Conservation (phyloP, 352 stramenopile genomes). For the Pythium dissimile region DNA sequence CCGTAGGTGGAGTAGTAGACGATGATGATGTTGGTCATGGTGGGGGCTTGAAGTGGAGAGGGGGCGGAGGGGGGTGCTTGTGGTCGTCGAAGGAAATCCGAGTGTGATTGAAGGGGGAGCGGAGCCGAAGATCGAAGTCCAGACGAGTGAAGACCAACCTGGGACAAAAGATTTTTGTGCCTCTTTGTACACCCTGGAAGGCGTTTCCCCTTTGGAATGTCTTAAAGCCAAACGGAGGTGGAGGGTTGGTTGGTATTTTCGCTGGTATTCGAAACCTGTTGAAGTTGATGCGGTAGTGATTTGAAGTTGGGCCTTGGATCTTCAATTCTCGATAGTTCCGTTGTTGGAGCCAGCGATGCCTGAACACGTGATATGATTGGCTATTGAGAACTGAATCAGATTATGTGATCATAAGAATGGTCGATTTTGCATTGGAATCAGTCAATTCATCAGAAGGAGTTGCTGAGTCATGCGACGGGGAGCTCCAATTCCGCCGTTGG, state of each 20-base stretch:
- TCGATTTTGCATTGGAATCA: not conserved
- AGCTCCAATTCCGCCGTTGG: not conserved
- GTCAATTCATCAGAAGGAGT: no score
- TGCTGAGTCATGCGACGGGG: not conserved
- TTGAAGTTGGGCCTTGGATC: no score
- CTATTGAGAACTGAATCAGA: not conserved
- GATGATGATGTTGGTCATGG: no score
- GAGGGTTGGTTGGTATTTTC: no score
- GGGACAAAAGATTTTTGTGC: not conserved
- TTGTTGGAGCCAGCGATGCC: slow-evolving; percentile 1
- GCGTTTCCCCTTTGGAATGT: no score
- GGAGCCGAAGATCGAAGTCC: not conserved
- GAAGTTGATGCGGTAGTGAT: not conserved
- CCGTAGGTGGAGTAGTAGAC: slow-evolving; percentile 87
- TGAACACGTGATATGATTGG: not conserved
- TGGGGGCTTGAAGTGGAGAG: no score
- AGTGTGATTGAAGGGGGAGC: not conserved
- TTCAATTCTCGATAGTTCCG: not conserved
- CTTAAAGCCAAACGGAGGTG: no score
- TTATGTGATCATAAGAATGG: not conserved
- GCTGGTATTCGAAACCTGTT: not conserved
- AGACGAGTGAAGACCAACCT: not conserved
- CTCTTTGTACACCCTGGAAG: no score
- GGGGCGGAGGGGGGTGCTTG: not conserved
- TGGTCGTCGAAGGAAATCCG: slow-evolving; percentile 1